These are phyloP conservation scores for Cucumis cinereus DNA, from an alignment of 306 rosid species.

Conservation along the genomic window DNA sequence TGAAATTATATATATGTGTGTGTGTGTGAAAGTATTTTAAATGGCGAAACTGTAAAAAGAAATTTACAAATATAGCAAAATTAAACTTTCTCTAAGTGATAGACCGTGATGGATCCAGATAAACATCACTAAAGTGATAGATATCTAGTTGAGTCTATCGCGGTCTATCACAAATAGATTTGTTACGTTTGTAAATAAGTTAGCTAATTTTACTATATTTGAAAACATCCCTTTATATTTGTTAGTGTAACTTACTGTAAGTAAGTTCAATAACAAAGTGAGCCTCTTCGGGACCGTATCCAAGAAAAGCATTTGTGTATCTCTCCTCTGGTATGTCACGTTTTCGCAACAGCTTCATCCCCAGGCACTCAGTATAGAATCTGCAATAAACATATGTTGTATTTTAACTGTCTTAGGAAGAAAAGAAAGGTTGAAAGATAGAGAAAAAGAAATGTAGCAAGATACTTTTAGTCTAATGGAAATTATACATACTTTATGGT, in stretches of 20 bases:
- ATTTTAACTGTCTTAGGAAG: background rate
- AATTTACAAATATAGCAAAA: too few species aligned
- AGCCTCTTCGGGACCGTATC: slow-evolving; percentile 81
- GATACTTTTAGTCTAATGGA: background rate
- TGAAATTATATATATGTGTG: background rate
- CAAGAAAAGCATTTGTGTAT: slow-evolving; percentile 77
- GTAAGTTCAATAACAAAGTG: slow-evolving; percentile 79
- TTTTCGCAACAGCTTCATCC: slow-evolving; percentile 72
- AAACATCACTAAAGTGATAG: too few species aligned
- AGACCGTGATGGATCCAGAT: too few species aligned
- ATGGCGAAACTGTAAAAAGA: too few species aligned
- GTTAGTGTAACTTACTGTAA: slow-evolving; percentile 51
- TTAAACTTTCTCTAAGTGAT: too few species aligned
- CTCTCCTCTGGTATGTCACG: slow-evolving; percentile 78
- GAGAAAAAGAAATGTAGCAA: background rate
- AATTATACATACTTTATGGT: slow-evolving; percentile 59
- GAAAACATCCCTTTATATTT: background rate
- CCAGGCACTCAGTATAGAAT: slow-evolving; percentile 72
- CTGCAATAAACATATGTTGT: slow-evolving; percentile 34
- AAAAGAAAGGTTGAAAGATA: background rate
- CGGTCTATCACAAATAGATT: too few species aligned
- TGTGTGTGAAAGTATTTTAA: too few species aligned
- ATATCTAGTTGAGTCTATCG: too few species aligned
- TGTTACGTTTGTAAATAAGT: too few species aligned
- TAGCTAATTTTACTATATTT: too few species aligned